Evolutionary conservation across 768 basidiomycete genomes (phyloP).

Genomic region (Clitopilus hobsonii): DNA sequence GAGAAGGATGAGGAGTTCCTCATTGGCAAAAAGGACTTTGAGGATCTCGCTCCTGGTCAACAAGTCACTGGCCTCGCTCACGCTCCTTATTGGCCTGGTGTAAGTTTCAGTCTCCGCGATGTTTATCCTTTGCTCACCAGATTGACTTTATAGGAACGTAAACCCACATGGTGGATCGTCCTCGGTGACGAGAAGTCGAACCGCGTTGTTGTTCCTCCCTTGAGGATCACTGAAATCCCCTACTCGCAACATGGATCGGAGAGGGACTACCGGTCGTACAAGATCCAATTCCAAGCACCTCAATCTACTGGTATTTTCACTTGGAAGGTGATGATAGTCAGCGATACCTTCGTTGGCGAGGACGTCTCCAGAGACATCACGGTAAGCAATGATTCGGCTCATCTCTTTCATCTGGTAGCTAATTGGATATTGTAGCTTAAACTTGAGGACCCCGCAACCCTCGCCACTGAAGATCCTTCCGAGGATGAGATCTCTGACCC

Average conservation of each 20-base stretch:
- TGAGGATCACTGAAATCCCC: constrained; percentile 78
- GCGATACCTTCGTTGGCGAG: constrained; percentile 86
- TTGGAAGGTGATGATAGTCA: constrained; percentile 83
- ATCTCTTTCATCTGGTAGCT: constrained; percentile 1
- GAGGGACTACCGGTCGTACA: constrained; percentile 75
- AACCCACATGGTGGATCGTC: constrained; percentile 89
- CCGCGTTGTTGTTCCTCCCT: constrained; percentile 82
- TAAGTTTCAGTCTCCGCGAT: constrained; percentile 30
- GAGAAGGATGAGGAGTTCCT: constrained; percentile 73
- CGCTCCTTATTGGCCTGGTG: constrained; percentile 89
- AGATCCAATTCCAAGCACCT: constrained; percentile 94
- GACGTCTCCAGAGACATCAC: constrained; percentile 67
- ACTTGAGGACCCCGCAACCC: constrained; percentile 67
- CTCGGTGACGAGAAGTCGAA: constrained; percentile 85
- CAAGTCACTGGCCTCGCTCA: constrained; percentile 65
- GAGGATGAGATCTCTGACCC: constrained; percentile 98
- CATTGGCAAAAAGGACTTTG: constrained; percentile 52
- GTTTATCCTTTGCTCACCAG: neutral
- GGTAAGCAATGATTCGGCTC: constrained; percentile 37
- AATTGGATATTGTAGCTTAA: constrained; percentile 52
- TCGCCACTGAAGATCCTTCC: constrained; percentile 49
- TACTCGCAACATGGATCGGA: constrained; percentile 42
- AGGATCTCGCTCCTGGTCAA: constrained; percentile 45
- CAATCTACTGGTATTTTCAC: constrained; percentile 78
- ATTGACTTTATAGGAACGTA: constrained; percentile 57